Conservation (phyloP, 2,329 filamentous ascomycete genomes). For the Celoporthe dispersa region DNA sequence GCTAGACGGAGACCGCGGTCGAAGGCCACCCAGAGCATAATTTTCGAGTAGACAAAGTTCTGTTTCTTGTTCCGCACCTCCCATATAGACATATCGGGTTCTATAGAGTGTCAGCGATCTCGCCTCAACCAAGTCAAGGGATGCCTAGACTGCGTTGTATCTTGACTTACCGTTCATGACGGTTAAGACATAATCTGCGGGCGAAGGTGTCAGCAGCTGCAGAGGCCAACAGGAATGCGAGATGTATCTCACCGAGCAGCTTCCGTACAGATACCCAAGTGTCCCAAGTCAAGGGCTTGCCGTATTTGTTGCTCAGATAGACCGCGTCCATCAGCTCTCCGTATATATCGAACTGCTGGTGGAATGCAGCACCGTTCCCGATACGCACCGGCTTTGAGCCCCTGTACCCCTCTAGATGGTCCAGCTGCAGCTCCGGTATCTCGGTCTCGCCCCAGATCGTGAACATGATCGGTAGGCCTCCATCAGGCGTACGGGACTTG, state of each 20-base stretch:
- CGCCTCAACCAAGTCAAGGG: neutral
- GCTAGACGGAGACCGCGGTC: conserved; percentile 74
- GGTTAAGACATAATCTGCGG: conserved; percentile 68
- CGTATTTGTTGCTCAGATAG: conserved; percentile 80
- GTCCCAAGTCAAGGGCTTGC: conserved; percentile 77
- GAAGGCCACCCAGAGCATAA: conserved; percentile 83
- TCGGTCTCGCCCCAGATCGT: conserved; percentile 76
- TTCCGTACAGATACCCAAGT: conserved; percentile 73
- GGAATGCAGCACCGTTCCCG: conserved; percentile 76
- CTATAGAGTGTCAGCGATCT: conserved; percentile 37
- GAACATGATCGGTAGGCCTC: conserved; percentile 79
- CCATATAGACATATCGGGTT: conserved; percentile 83
- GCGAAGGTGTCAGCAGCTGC: neutral
- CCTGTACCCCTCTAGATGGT: conserved; percentile 74
- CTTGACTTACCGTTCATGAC: conserved; percentile 60
- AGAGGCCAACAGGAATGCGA: neutral
- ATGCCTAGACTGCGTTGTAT: no score
- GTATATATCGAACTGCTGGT: conserved; percentile 80
- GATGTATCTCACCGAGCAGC: conserved; percentile 54
- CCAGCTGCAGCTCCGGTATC: conserved; percentile 71
- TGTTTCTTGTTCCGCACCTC: conserved; percentile 77
- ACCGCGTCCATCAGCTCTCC: conserved; percentile 79
- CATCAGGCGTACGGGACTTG: conserved; percentile 61
- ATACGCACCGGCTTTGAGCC: conserved; percentile 74
- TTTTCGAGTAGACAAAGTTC: conserved; percentile 80